Base-by-base conservation (phyloP, 306 rosid species). In the Dalbergia cultrata region DNA sequence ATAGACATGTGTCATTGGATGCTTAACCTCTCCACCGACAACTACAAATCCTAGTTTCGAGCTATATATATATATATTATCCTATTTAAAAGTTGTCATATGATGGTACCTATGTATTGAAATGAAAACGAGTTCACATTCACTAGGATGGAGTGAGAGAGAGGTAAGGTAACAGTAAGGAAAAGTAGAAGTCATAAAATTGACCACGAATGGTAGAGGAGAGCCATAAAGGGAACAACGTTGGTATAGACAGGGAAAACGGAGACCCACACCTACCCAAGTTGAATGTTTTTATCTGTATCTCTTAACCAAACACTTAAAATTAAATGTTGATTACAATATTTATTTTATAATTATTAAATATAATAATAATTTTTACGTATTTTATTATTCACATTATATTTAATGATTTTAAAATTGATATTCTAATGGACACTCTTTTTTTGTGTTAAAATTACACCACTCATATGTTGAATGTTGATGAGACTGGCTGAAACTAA, bases 11-110 rank as follows among this genome's bases (percentile, higher is more conserved):
- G 62, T 75, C 89, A 80, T 80, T 60, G 89, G 87, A 86, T 86
- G 85, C 89, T 84, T 34, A 61, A 56, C n/a, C 70, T 65, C 19
- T 80, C 68, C 78, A 80, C 85, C 85, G 87, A 80, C 89, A 83
- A 39, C 79, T 65, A 16, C 44, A 22, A 49, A 82, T 68, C 63
- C 67, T 74, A 49, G 41, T 74, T 52, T 63, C 53, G 7, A 43
- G 74, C 22, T 16, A 3, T 16, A 1, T n/a, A 50, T 63, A 62
- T 50, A 37, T 6, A 19, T 67, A 31, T 53, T 67, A 56, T 68
- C 37, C 49, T 57, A 81, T 52, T 44, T 45, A 62, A 49, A 71
- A 44, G 60, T 53, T 39, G 21, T 53, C 13, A 70, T 17, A 52
- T 19, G 21, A 53, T 82, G 74, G 53, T 53, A 63, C 69, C 68